phyloP scores from a whole-genome alignment of 2,329 filamentous ascomycete species.

The Amauroascus niger region DNA sequence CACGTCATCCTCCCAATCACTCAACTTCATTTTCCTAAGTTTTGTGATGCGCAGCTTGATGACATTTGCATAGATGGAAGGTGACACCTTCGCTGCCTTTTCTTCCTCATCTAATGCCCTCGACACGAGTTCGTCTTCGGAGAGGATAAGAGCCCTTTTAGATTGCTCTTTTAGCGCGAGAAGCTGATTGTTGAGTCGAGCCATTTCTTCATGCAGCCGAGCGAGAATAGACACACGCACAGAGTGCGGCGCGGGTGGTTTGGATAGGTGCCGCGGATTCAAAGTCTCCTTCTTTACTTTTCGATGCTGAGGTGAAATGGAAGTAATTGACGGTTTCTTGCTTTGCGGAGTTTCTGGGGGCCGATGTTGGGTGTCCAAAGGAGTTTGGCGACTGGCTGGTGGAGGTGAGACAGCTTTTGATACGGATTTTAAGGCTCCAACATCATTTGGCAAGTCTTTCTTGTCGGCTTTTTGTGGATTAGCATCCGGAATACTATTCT shows the following conservation, averaged over 20 bases:
- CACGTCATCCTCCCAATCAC: slow-evolving; percentile 60
- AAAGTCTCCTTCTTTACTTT: slow-evolving; percentile 34
- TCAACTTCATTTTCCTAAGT: slow-evolving; percentile 63
- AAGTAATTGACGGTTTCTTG: background rate
- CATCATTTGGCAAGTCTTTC: slow-evolving; percentile 15
- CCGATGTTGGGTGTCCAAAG: background rate
- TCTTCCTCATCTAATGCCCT: slow-evolving; percentile 60
- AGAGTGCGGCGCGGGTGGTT: slow-evolving; percentile 36
- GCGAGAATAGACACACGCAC: slow-evolving; percentile 36
- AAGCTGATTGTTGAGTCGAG: slow-evolving; percentile 32
- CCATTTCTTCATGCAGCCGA: slow-evolving; percentile 38
- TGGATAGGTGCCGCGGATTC: slow-evolving; percentile 38
- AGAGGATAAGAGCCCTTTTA: slow-evolving; percentile 30
- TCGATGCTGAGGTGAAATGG: slow-evolving; percentile 13
- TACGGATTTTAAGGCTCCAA: slow-evolving; percentile 19
- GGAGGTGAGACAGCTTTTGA: slow-evolving; percentile 26
- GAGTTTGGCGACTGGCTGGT: slow-evolving; percentile 16
- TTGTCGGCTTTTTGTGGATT: background rate
- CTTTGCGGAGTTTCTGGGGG: background rate
- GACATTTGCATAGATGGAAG: slow-evolving; percentile 67
- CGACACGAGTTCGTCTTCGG: slow-evolving; percentile 36
- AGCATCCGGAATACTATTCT: background rate
- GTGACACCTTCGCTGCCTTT: slow-evolving; percentile 55
- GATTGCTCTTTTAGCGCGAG: slow-evolving; percentile 26
- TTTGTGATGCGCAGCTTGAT: slow-evolving; percentile 71